These are phyloP conservation scores for Trematosphaeria pertusa DNA, from an alignment of 2,329 filamentous ascomycete genomes.

Conservation along the genomic window DNA sequence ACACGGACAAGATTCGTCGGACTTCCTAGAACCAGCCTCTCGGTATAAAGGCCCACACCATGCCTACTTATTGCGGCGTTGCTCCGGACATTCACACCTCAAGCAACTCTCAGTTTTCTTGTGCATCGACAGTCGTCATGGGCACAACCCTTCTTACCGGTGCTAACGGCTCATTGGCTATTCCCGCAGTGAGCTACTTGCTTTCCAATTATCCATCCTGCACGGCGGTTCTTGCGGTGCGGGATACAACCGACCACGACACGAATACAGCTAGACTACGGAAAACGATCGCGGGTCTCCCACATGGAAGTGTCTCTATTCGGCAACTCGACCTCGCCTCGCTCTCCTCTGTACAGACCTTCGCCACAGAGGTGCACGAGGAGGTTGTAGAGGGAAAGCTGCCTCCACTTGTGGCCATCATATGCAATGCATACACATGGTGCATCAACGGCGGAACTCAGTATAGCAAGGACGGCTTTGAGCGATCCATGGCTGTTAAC, in stretches of 20 bases:
- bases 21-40: too few species aligned
- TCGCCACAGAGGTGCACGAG: background rate
- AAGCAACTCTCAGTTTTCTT: too few species aligned
- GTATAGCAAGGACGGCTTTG: conserved; percentile 13
- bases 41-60: too few species aligned
- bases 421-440: conserved; percentile 19
- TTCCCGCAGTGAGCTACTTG: conserved; percentile 7
- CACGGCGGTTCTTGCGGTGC: conserved; percentile 7
- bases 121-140: too few species aligned
- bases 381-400: conserved; percentile 3
- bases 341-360: conserved; percentile 4
- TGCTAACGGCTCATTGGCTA: conserved; percentile 12
- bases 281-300: conserved; percentile 1
- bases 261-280: conserved; percentile 9
- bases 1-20: too few species aligned
- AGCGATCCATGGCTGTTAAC: conserved; percentile 12
- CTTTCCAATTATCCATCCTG: conserved; percentile 1
- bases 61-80: too few species aligned
- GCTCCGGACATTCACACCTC: too few species aligned
- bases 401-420: conserved; percentile 9
- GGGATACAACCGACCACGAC: conserved; percentile 2
- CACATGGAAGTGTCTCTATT: conserved; percentile 5
- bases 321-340: conserved; percentile 9
- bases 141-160: conserved; percentile 14
- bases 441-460: conserved; percentile 3